Evolutionary conservation across 768 basidiomycete species (phyloP), one percentile per base, ranked within the genome.

Genomic region (Pluteus cervinus): DNA sequence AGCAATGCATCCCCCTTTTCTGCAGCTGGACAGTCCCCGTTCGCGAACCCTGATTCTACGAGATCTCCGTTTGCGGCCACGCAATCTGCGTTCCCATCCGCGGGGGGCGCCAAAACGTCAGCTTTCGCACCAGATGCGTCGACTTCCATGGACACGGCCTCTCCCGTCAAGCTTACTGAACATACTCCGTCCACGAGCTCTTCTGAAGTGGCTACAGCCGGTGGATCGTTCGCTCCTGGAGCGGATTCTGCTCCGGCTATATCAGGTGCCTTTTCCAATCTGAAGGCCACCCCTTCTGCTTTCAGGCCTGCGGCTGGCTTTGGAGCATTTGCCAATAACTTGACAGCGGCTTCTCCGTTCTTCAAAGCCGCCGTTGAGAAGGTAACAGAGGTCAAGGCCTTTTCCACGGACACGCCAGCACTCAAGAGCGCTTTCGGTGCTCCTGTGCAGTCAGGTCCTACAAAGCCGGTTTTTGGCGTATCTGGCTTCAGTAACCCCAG

Each of bases 301-400:
- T 61, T 65, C 46, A 58, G 54, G 36, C 67, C 67, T 22, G 61
- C 67, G 3, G 39, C 55, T 30, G 70, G 69, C 2, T 71, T 72
- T 39, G 68, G 69, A 10, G 73, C 71, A 1, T 74, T 76, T 49
- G 69, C 68, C 12, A 63, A 61, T 30, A 59, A 57, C 24, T 49
- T 52, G 32, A 46, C 62, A 4, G 55, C 69, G 17, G 53, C 64
- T 26, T 81, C 79, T 5, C 76, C 78, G 3, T 81, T 80, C 54
- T 70, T 71, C 52, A 69, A 71, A 45, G 57, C 58, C 23, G 36
- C 54, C 7, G 61, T 55, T 16, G 45, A 56, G 1, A 63, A 59
- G 29, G 40, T 61, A 2, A 51, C 63, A 17, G 46, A 58, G 6
- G 58, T 62, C 8, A 64, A 69, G 10, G 67, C 55, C 2, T 70